A percentile compares a stretch with the other conserved stretches of the same genome.
Evolutionary conservation across 1,284 basidiomycete genomes (phyloP).

Genomic region (Ceratobasidium sp.): DNA sequence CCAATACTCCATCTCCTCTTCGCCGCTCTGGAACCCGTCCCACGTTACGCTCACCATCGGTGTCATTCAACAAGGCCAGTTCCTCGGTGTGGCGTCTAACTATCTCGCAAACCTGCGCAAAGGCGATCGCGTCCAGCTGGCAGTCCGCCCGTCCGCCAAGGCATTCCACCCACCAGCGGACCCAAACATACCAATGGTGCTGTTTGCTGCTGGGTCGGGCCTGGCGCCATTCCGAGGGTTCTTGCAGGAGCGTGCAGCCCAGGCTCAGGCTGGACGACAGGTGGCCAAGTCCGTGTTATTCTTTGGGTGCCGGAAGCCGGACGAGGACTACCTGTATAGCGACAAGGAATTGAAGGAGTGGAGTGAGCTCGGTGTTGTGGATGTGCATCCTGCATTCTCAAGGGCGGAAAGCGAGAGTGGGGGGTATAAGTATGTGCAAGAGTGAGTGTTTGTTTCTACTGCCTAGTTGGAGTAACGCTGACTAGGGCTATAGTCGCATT

Average conservation of each 20-base stretch:
- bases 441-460: conserved; percentile 51
- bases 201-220: conserved; percentile 64
- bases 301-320: conserved; percentile 62
- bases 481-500: conserved; percentile 55
- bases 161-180: conserved; percentile 64
- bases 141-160: conserved; percentile 58
- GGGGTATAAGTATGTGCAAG: conserved; percentile 63
- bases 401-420: conserved; percentile 54
- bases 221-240: conserved; percentile 66
- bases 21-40: conserved; percentile 60
- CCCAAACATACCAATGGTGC: conserved; percentile 58
- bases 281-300: conserved; percentile 61
- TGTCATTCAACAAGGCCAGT: conserved; percentile 56
- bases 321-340: conserved; percentile 60
- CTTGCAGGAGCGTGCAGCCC: conserved; percentile 64
- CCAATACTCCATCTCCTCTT: conserved; percentile 66
- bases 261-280: conserved; percentile 59
- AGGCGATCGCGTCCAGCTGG: conserved; percentile 61
- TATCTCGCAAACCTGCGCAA: conserved; percentile 59
- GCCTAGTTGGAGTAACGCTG: not conserved
- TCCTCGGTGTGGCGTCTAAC: conserved; percentile 63
- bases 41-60: conserved; percentile 62
- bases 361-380: conserved; percentile 59
- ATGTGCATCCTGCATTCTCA: conserved; percentile 64
- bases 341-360: conserved; percentile 57